A percentile compares a stretch with the other conserved stretches of the same genome.
Conservation (phyloP, 345 rosid species). For the Punica granatum region DNA sequence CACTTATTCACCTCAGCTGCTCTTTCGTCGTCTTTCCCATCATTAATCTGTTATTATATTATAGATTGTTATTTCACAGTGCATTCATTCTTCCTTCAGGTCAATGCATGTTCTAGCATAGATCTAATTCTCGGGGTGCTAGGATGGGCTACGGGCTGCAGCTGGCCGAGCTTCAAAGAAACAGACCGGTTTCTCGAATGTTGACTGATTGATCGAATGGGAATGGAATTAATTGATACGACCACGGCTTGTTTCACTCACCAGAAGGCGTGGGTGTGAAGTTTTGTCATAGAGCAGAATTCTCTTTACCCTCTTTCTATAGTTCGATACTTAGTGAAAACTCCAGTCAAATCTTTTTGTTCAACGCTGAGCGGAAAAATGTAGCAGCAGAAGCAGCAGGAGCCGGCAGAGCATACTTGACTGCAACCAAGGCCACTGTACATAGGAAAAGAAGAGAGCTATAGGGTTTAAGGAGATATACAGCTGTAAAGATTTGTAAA, state of each 20-base stretch:
- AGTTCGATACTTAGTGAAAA: not conserved
- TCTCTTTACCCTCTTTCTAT: not conserved
- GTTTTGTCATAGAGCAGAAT: slow-evolving; percentile 34
- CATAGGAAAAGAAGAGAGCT: slow-evolving; percentile 36
- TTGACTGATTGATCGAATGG: slow-evolving; percentile 23
- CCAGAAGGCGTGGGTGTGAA: slow-evolving; percentile 30
- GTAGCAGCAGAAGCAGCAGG: slow-evolving; percentile 27
- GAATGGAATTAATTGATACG: not conserved
- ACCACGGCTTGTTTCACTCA: slow-evolving; percentile 3
- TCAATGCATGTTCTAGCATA: slow-evolving; percentile 62
- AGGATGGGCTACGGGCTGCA: slow-evolving; percentile 94
- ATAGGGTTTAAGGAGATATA: slow-evolving; percentile 21
- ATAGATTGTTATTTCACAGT: not conserved
- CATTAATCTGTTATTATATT: not conserved
- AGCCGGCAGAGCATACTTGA: slow-evolving; percentile 9
- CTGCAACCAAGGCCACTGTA: slow-evolving; percentile 43
- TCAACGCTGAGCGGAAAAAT: not conserved
- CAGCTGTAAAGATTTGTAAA: slow-evolving; percentile 29
- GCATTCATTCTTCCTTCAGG: slow-evolving; percentile 28
- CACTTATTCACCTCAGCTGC: not conserved
- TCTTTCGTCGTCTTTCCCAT: not conserved
- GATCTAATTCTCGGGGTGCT: slow-evolving; percentile 80
- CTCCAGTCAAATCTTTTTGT: not conserved
- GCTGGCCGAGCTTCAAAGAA: slow-evolving; percentile 63
- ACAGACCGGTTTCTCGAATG: slow-evolving; percentile 52